phyloP scores from a whole-genome alignment of 179 eudicot genomes.

The Actinidia arguta region DNA sequence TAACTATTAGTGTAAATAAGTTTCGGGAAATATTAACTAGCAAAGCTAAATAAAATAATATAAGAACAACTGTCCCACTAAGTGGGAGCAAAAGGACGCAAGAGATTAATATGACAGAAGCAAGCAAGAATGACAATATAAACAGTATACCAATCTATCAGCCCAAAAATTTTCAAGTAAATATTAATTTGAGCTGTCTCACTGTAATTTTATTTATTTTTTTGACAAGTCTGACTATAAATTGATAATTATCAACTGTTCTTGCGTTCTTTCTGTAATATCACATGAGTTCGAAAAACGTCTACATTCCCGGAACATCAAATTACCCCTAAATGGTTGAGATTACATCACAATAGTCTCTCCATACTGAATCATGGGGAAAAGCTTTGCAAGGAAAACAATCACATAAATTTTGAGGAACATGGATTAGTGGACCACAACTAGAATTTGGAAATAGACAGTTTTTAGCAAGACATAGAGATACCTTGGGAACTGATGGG shows the following conservation, averaged over 20 bases:
- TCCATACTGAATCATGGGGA: not conserved
- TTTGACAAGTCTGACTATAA: too few species aligned
- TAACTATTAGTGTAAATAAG: too few species aligned
- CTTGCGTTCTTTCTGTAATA: not conserved
- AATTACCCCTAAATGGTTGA: not conserved
- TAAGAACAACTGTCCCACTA: too few species aligned
- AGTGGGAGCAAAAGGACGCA: too few species aligned
- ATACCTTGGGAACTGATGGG: constrained; percentile 97
- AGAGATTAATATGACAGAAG: too few species aligned
- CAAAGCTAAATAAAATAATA: not conserved
- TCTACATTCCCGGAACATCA: not conserved
- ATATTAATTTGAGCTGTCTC: not conserved
- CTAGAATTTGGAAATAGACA: constrained; percentile 5
- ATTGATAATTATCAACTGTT: not conserved
- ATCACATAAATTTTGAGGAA: not conserved
- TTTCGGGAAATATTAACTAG: not conserved
- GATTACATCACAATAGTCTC: not conserved
- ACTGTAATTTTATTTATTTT: too few species aligned
- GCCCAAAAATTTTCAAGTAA: not conserved
- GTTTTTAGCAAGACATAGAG: not conserved
- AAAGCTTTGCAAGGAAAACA: not conserved
- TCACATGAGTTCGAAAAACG: not conserved
- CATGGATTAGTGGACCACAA: not conserved
- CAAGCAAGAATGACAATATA: not conserved
- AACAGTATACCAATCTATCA: too few species aligned